Evolutionary conservation across 176 grass and related monocot genomes (phyloP).

Genomic region (Triticum urartu): DNA sequence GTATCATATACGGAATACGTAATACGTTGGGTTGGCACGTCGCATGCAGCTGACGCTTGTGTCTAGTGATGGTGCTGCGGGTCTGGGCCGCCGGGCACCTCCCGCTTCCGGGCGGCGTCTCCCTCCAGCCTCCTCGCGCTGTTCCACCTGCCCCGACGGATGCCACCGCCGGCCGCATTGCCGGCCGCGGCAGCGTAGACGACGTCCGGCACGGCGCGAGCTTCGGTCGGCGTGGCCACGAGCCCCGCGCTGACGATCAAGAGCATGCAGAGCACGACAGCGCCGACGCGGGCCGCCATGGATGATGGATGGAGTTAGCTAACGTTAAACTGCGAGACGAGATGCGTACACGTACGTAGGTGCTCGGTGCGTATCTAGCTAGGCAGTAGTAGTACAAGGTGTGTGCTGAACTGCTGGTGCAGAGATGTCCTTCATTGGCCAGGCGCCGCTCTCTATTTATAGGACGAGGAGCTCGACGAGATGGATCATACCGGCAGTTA

Average conservation of each 20-base stretch:
- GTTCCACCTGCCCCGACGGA: slow-evolving; percentile 42
- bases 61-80: slow-evolving; percentile 66
- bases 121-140: slow-evolving; percentile 16
- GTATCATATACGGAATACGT: background rate
- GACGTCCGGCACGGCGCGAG: background rate
- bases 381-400: background rate
- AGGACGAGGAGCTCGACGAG: background rate
- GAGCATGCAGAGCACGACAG: slow-evolving; percentile 26
- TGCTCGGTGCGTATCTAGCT: background rate
- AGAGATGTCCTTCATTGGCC: slow-evolving; percentile 21
- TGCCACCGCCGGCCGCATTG: background rate
- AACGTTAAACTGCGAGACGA: background rate
- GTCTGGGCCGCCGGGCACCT: slow-evolving; percentile 71
- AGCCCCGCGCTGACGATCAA: slow-evolving; percentile 34
- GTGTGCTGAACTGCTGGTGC: background rate
- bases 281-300: slow-evolving; percentile 30
- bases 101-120: slow-evolving; percentile 43
- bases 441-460: slow-evolving; percentile 35
- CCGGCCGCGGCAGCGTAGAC: background rate
- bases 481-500: background rate
- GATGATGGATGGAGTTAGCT: background rate
- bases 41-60: background rate
- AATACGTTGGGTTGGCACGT: background rate
- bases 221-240: slow-evolving; percentile 4
- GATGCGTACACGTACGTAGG: background rate